Base-by-base conservation (phyloP, 2,329 filamentous ascomycete species). In the Ceratocystiopsis sp. region DNA sequence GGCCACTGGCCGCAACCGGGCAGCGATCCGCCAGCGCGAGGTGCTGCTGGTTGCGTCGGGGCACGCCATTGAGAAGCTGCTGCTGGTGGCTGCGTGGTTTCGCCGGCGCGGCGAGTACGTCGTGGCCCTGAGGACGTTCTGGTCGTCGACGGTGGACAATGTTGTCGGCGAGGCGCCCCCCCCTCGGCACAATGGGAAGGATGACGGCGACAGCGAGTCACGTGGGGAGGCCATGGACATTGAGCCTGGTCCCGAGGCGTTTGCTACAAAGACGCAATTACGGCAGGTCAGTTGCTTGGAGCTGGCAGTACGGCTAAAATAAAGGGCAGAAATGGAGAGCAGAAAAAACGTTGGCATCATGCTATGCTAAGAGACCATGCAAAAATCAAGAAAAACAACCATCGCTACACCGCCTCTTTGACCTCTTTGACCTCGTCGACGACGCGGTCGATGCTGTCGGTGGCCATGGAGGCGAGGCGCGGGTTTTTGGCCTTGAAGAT, bases 81-180 rank as follows among this genome's bases (percentile, higher is more conserved):
- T 82, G 46, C 64, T 70, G 21, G 57, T 85, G 7, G 80, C 73
- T 0, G 57, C 71, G 33, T 80, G 73, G 65, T 84, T 84, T 50
- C 68, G 74, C 57, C 65, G 71, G 43, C 68, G 78, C 57, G 62
- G 58, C 13, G 73, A 75, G 48, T 78, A 73, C 49, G 54, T 58
- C 6, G 75, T 84, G 2, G 61, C 64, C 51, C 53, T 84, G 42
- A 63, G 67, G 55, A 84, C 79, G 38, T 68, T 71, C 45, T 81
- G 69, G 41, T 64, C 80, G 15, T 66, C 65, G n/a, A 71, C 75
- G 3, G 66, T 84, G 38, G 80, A 86, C 53, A 80, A 84, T 56
- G 61, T 84, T 29, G 61, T 75, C 1, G 61, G 60, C 1, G 63
- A 58, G 1, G 60, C 58, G 1, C 55, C 48, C 19, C 19, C n/a